Conservation (phyloP, 2,329 filamentous ascomycete species). For the Pleurostoma richardsiae region DNA sequence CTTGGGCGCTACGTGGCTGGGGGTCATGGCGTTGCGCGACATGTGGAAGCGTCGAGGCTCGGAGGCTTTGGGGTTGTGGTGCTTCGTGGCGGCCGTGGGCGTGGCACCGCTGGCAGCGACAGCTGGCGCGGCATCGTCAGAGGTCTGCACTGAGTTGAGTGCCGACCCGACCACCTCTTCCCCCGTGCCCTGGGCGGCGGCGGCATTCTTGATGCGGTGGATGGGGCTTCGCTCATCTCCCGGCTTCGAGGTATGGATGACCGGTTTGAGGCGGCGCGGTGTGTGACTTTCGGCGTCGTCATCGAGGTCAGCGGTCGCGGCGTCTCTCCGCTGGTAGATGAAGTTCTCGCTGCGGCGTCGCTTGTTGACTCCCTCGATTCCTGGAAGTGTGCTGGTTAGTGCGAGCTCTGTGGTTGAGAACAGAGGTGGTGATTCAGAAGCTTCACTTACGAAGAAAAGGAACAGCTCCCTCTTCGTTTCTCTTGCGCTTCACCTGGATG, state of each 20-base stretch:
- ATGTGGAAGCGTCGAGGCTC: slow-evolving; percentile 52
- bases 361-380: slow-evolving; percentile 48
- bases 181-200: not conserved
- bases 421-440: not conserved
- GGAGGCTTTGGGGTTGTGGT: slow-evolving; percentile 6
- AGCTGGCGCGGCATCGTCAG: too few species aligned
- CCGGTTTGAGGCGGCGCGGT: slow-evolving; percentile 23
- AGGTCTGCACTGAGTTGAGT: too few species aligned
- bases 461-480: slow-evolving; percentile 46
- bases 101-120: not conserved
- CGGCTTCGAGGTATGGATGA: slow-evolving; percentile 44
- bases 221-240: slow-evolving; percentile 19
- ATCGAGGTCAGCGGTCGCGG: slow-evolving; percentile 21
- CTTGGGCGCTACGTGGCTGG: slow-evolving; percentile 17
- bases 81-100: slow-evolving; percentile 1
- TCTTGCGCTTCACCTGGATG: slow-evolving; percentile 59
- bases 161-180: not conserved
- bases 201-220: not conserved
- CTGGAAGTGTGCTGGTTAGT: slow-evolving; percentile 19
- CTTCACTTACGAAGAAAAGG: slow-evolving; percentile 46
- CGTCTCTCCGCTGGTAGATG: slow-evolving; percentile 50
- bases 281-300: slow-evolving; percentile 17
- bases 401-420: too few species aligned
- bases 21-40: slow-evolving; percentile 38
- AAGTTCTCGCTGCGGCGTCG: slow-evolving; percentile 47